Evolutionary conservation across 2,329 filamentous ascomycete species (phyloP), one percentile per base, ranked within the genome.

Genomic region (Escovopsis weberi): DNA sequence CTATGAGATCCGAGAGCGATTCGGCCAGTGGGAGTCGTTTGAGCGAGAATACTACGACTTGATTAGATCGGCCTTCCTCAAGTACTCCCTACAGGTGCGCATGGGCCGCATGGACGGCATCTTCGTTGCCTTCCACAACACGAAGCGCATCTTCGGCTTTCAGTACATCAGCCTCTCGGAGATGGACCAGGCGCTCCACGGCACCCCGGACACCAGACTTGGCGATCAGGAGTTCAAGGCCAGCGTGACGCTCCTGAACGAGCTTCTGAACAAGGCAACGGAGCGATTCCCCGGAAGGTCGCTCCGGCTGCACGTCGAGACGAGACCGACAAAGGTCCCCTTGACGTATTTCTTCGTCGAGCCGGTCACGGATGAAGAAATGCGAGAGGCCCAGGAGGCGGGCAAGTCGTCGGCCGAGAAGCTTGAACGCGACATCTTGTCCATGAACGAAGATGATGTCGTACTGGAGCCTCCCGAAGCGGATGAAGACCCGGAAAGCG

Each of bases 21-120:
- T 78, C 42, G 93, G 93, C 12, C 69, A 79, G 45, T 98, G 75
- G 70, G 82, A 94, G 59, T 96, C 89, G 0, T 98, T 82, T 58
- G 91, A 98, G 63, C 79, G 88, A 45, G 93, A 98, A 55, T 95
- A 91, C 59, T 94, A 82, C 59, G 91, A 98, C 60, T 93, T 98
- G 87, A 89, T 94, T 46, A 76, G 93, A 42, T 77, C 88, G 1
- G 91, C 89, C 0, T 89, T 98, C 64, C 68, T 98, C 43, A 98
- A 98, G 57, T 98, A 98, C 60, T 94, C 88, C 9, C 69, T 98
- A 28, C 91, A 98, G 62, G 93, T 89, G 26, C 84, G 91, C 37
- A 93, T 98, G 77, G 91, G 93, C 15, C 80, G 88, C 40, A 98
- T 98, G 93, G 89, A 98, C 57, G 91, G 91, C 42, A 95, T 96